Evolutionary conservation across 2,329 filamentous ascomycete species (phyloP).

Genomic region (Hypoxylon sp.): DNA sequence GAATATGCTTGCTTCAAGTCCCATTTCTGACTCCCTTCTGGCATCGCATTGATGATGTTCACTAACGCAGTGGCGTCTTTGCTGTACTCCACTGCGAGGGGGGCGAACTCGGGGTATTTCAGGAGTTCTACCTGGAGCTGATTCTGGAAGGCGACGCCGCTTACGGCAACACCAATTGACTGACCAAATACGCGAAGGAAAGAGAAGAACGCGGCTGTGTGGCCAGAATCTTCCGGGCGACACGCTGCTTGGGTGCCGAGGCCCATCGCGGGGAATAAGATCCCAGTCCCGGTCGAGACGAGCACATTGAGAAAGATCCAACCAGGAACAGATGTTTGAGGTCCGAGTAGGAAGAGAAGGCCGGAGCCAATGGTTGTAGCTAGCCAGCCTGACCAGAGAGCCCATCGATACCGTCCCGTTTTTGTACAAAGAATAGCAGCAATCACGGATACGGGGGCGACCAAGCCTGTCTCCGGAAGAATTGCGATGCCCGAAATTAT

Average conservation of each 20-base stretch:
- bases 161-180: constrained; percentile 21
- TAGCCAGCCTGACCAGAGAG: constrained; percentile 28
- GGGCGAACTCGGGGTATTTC: constrained; percentile 14
- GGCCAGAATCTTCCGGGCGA: constrained; percentile 11
- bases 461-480: constrained; percentile 24
- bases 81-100: constrained; percentile 20
- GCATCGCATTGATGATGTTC: constrained; percentile 15
- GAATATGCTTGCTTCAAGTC: constrained; percentile 27
- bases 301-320: constrained; percentile 30
- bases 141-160: constrained; percentile 26
- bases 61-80: constrained; percentile 22
- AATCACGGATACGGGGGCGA: constrained; percentile 20
- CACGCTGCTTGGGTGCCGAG: constrained; percentile 24
- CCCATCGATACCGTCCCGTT: constrained; percentile 24
- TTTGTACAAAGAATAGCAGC: constrained; percentile 16
- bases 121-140: constrained; percentile 19
- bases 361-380: constrained; percentile 21
- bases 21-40: constrained; percentile 13
- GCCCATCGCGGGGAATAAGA: constrained; percentile 19
- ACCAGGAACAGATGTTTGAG: constrained; percentile 16
- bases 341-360: constrained; percentile 17
- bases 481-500: constrained; percentile 26
- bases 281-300: constrained; percentile 18
- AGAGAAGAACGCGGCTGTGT: constrained; percentile 23
- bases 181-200: constrained; percentile 27